phyloP scores from a whole-genome alignment of 805 yeast species.

The Candida awuae region DNA sequence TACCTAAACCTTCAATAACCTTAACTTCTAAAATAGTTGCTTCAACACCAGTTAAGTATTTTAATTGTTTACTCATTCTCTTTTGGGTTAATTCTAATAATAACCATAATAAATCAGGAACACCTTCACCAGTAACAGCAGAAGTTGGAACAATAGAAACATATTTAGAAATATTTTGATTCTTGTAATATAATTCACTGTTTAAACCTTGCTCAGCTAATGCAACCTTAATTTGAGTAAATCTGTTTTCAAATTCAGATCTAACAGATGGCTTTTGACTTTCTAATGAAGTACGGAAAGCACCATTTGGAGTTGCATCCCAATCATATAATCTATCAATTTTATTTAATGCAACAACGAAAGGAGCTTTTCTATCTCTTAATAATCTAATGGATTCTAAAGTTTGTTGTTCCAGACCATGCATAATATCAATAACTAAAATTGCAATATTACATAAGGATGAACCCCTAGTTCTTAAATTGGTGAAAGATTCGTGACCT shows the following conservation, averaged over 20 bases:
- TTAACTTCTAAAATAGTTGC: conserved; percentile 97
- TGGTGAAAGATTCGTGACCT: conserved; percentile 99
- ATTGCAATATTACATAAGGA: conserved; percentile 98
- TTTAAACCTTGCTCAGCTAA: conserved; percentile 97
- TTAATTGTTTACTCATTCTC: conserved; percentile 97
- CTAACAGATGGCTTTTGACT: conserved; percentile 79
- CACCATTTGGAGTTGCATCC: conserved; percentile 83
- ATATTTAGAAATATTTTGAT: conserved; percentile 85
- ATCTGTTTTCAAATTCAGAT: conserved; percentile 85
- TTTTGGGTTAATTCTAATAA: conserved; percentile 91
- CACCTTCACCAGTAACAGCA: conserved; percentile 99
- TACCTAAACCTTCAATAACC: conserved; percentile 97
- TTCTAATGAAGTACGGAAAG: conserved; percentile 89
- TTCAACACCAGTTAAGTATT: conserved; percentile 88
- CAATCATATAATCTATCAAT: conserved; percentile 96
- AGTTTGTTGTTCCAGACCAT: conserved; percentile 97
- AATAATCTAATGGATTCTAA: conserved; percentile 85
- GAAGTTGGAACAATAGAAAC: conserved; percentile 98
- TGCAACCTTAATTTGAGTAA: conserved; percentile 76
- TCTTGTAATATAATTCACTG: conserved; percentile 92
- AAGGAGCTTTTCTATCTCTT: conserved; percentile 97
- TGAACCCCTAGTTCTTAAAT: conserved; percentile 97
- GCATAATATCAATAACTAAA: conserved; percentile 97
- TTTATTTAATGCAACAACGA: conserved; percentile 93
- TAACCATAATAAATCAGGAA: conserved; percentile 95